These are phyloP conservation scores for Stachybotrys echinatus DNA, from an alignment of 2,329 filamentous ascomycete genomes.

Conservation along the genomic window DNA sequence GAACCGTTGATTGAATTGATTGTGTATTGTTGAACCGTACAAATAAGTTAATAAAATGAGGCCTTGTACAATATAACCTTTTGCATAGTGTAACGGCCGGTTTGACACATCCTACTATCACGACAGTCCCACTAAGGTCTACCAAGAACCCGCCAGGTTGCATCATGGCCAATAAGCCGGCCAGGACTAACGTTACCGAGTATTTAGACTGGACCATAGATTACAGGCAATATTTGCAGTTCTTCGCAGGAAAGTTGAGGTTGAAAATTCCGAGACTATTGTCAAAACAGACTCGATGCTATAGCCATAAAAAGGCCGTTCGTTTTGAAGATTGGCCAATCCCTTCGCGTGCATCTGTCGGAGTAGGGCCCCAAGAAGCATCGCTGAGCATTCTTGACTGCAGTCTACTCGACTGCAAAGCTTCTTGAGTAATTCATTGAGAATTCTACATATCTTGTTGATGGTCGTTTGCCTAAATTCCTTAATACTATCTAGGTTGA, in stretches of 20 bases:
- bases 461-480: neutral
- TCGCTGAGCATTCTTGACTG: neutral
- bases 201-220: neutral
- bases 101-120: no score
- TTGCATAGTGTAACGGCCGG: no score
- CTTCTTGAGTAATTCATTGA: neutral
- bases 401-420: neutral
- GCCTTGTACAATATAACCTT: no score
- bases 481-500: neutral
- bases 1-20: no score
- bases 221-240: no score
- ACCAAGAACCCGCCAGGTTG: no score
- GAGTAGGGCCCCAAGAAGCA: neutral
- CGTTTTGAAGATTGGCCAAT: neutral
- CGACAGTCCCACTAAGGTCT: no score
- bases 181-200: neutral
- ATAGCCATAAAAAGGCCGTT: neutral
- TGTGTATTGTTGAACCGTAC: no score
- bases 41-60: no score
- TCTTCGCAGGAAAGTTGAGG: no score
- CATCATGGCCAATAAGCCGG: no score
- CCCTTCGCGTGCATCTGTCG: neutral
- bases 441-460: neutral
- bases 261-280: neutral
- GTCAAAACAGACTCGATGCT: neutral